A percentile compares a stretch with the other conserved stretches of the same genome.
Evolutionary conservation across 805 yeast species (phyloP).

Genomic region (Nakazawaea wyomingensis): DNA sequence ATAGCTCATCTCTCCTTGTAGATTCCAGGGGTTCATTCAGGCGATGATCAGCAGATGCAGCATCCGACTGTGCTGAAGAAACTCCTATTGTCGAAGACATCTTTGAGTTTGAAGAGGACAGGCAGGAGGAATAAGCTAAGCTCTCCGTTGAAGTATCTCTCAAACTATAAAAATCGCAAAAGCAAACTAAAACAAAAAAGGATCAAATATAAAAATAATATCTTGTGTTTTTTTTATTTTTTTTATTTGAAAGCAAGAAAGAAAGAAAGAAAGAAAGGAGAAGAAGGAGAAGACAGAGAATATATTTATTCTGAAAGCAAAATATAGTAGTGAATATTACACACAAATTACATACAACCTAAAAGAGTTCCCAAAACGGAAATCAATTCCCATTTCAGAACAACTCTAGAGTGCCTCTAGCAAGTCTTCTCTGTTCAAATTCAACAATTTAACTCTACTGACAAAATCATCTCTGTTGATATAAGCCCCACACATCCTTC

Average conservation of each 20-base stretch:
- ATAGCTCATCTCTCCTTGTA: neutral
- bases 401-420: conserved; percentile 23
- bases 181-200: too few species aligned
- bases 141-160: too few species aligned
- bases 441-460: conserved; percentile 38
- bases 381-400: too few species aligned
- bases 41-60: neutral
- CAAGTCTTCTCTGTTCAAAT: conserved; percentile 42
- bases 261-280: too few species aligned
- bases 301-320: too few species aligned
- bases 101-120: neutral
- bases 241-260: too few species aligned
- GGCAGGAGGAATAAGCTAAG: too few species aligned
- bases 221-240: too few species aligned
- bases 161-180: too few species aligned
- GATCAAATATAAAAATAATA: too few species aligned
- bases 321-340: too few species aligned
- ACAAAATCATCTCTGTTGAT: conserved; percentile 63
- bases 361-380: too few species aligned
- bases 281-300: neutral
- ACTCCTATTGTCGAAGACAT: neutral
- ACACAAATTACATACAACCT: neutral
- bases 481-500: conserved; percentile 72
- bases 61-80: neutral
- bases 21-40: neutral